phyloP scores from a whole-genome alignment of 352 stramenopile species.

The Globisporangium perplexum region DNA sequence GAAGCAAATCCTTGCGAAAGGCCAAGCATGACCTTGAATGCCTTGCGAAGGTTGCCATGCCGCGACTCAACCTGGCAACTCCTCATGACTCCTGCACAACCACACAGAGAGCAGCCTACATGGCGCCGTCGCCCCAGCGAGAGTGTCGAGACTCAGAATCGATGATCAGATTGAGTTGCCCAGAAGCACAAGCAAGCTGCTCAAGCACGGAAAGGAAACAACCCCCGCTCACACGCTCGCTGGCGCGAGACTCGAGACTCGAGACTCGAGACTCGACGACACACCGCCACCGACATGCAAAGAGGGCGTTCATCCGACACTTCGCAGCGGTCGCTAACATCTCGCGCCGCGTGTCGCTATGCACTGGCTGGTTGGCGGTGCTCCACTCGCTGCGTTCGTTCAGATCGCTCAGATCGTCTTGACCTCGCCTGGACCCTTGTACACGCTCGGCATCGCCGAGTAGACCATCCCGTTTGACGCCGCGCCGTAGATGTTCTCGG shows the following conservation, averaged over 20 bases:
- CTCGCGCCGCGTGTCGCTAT: background rate
- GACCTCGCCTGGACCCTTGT: constrained; percentile 51
- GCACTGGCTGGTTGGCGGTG: background rate
- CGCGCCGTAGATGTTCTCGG: constrained; percentile 68
- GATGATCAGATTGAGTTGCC: too few species aligned
- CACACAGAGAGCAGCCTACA: too few species aligned
- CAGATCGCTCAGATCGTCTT: constrained; percentile 57
- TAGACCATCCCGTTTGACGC: constrained; percentile 49
- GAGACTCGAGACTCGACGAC: background rate
- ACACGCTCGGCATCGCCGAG: constrained; percentile 49
- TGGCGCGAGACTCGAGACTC: too few species aligned
- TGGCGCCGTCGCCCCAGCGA: too few species aligned
- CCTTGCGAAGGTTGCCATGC: too few species aligned
- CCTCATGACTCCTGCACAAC: too few species aligned
- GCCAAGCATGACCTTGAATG: too few species aligned
- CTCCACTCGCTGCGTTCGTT: background rate
- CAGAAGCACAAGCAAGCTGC: too few species aligned
- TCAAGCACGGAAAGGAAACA: too few species aligned
- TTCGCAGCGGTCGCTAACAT: background rate
- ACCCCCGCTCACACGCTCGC: background rate
- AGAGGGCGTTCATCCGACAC: background rate
- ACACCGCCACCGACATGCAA: background rate
- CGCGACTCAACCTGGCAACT: too few species aligned
- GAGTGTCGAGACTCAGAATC: too few species aligned
- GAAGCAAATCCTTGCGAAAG: too few species aligned